Percentiles rank a stretch among this genome's conserved stretches.
phyloP scores from a whole-genome alignment of 2,329 filamentous ascomycete species.

The Claviceps paspali region DNA sequence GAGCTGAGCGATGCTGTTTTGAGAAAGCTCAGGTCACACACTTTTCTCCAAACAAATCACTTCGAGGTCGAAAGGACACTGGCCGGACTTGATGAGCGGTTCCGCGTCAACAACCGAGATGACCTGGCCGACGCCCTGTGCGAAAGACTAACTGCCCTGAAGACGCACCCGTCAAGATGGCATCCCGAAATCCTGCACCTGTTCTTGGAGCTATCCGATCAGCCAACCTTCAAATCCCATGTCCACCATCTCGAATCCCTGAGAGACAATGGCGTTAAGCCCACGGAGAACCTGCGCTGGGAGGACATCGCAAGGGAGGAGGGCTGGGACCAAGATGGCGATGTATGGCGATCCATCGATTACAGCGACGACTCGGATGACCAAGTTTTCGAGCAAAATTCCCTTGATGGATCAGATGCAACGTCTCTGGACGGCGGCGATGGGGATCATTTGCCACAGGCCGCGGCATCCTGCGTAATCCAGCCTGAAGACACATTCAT shows the following conservation, averaged over 20 bases:
- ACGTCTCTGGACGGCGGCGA: slow-evolving; percentile 17
- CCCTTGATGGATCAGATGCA: slow-evolving; percentile 22
- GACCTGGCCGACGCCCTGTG: slow-evolving; percentile 59
- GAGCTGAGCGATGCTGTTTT: slow-evolving; percentile 33
- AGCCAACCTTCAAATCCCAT: slow-evolving; percentile 55
- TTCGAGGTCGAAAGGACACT: slow-evolving; percentile 54
- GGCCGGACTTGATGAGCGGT: slow-evolving; percentile 70
- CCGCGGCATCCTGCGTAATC: slow-evolving; percentile 20
- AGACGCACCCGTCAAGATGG: slow-evolving; percentile 40
- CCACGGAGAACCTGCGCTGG: slow-evolving; percentile 50
- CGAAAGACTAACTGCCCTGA: slow-evolving; percentile 42
- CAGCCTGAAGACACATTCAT: slow-evolving; percentile 17
- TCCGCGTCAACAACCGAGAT: slow-evolving; percentile 65
- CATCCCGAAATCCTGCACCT: slow-evolving; percentile 68
- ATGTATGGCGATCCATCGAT: slow-evolving; percentile 56
- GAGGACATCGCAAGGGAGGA: slow-evolving; percentile 64
- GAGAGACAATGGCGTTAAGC: slow-evolving; percentile 23
- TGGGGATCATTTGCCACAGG: slow-evolving; percentile 10
- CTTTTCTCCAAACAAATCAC: slow-evolving; percentile 54
- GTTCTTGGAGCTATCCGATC: slow-evolving; percentile 66
- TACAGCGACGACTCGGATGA: slow-evolving; percentile 54
- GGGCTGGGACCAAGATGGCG: slow-evolving; percentile 50
- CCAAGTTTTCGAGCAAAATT: slow-evolving; percentile 18
- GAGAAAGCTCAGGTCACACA: slow-evolving; percentile 36
- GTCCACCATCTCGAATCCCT: slow-evolving; percentile 47